Evolutionary conservation across 257 asterid species (phyloP).

Genomic region (Oldenlandia corymbosa): DNA sequence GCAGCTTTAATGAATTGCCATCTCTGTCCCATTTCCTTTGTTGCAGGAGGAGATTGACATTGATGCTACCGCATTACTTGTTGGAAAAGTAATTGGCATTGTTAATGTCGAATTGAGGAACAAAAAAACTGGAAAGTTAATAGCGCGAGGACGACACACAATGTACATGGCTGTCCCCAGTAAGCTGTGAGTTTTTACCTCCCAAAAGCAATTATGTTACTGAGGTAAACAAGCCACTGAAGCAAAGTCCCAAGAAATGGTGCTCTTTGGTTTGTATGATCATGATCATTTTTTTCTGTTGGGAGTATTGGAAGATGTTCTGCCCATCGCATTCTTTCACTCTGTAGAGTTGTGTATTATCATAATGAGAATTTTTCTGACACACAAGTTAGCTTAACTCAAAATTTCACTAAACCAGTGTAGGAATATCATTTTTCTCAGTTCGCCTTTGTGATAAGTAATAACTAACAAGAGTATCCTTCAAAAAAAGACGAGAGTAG

Average conservation of each 20-base stretch:
- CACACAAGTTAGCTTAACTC: too few species aligned
- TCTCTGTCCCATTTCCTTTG: neutral
- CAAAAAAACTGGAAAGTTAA: slow-evolving; percentile 52
- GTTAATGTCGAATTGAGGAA: slow-evolving; percentile 64
- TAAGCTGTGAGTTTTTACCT: slow-evolving; percentile 39
- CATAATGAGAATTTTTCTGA: too few species aligned
- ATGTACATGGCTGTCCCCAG: slow-evolving; percentile 54
- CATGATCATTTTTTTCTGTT: too few species aligned
- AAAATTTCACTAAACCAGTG: too few species aligned
- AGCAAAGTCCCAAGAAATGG: neutral
- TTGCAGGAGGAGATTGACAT: slow-evolving; percentile 76
- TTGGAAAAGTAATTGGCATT: slow-evolving; percentile 61
- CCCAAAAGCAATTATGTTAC: neutral
- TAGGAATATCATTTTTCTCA: too few species aligned
- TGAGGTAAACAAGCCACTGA: neutral
- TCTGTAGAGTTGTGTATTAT: neutral
- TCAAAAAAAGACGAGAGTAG: too few species aligned
- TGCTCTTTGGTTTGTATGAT: neutral
- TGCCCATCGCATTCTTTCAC: too few species aligned
- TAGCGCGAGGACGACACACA: slow-evolving; percentile 81
- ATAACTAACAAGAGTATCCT: too few species aligned
- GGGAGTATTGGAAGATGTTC: too few species aligned
- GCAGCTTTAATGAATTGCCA: neutral
- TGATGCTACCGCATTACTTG: slow-evolving; percentile 55
- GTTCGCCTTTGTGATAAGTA: too few species aligned